Base-by-base conservation (phyloP, 345 rosid genomes). In the Adansonia digitata region DNA sequence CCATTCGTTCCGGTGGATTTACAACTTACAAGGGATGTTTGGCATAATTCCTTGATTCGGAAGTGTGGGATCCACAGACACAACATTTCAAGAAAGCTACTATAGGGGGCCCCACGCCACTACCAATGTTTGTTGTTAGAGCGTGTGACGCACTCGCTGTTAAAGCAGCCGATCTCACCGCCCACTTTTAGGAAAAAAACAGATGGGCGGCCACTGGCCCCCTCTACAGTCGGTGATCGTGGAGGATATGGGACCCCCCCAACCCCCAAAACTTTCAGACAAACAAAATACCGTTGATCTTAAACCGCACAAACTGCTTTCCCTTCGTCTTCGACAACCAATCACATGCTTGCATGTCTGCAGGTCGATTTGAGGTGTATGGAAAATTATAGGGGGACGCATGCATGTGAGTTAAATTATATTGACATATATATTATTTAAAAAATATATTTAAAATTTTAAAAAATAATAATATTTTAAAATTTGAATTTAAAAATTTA, bases 141-240 rank as follows among this genome's bases (percentile, higher is more conserved):
- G 72, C 55, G 55, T 27, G 72, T 40, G n/a, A 17, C 3, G 7
- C 56, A 68, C 39, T 26, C 40, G 56, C 55, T 43, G 14, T 48
- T 8, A 69, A 69, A 27, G 72, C 72, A 1, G 17, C 57, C 40
- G 40, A 46, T 48, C 73, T 27, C 43, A 49, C 73, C 73, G 73
- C 37, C 53, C 59, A 69, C 73, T 49, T 69, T 69, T 49, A 9
- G 9, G 26, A 40, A 49, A 63, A 29, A 29, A 20, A 53, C 4
- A 4, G 46, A 71, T 71, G 74, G 65, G 65, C 75, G 64, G 64
- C 52, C 8, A 55, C 20, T 34, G 46, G 74, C 51, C 12, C 62
- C 56, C 35, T 8, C 48, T 11, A 37, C 24, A 56, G 75, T 72
- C 75, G 75, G 75, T 72, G 53, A 42, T 57, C 46, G 74, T 29